phyloP scores from a whole-genome alignment of 306 rosid species.

The Fagus sylvatica region DNA sequence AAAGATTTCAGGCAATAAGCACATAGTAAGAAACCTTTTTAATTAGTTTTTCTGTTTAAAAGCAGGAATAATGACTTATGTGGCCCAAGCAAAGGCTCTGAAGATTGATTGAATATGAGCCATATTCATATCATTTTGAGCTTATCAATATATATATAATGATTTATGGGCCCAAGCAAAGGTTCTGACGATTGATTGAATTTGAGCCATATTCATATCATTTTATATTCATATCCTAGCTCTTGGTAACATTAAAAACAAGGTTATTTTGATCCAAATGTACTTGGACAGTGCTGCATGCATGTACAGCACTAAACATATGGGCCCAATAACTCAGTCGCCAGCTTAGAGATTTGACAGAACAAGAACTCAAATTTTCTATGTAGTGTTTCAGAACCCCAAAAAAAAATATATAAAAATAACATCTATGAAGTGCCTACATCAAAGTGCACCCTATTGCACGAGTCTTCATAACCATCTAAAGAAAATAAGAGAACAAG shows the following conservation, averaged over 20 bases:
- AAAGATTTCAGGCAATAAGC: not conserved
- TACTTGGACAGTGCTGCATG: not conserved
- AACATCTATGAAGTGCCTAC: not conserved
- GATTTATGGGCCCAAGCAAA: not conserved
- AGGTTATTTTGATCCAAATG: not conserved
- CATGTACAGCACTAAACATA: not conserved
- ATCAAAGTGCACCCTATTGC: not conserved
- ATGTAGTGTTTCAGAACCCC: no score
- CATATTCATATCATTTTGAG: not conserved
- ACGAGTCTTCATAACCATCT: not conserved
- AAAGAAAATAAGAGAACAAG: not conserved
- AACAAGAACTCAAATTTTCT: not conserved
- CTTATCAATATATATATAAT: not conserved
- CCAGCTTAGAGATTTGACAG: slow-evolving; percentile 3
- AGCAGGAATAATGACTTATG: not conserved
- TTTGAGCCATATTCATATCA: not conserved
- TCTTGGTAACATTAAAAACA: not conserved
- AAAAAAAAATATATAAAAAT: no score
- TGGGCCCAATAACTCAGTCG: not conserved
- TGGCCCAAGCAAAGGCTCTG: not conserved
- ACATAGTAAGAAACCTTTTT: not conserved
- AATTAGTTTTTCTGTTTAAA: not conserved
- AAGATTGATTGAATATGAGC: not conserved
- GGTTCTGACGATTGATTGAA: not conserved
- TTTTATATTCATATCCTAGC: not conserved